These are phyloP conservation scores for Fusarium pilosicola DNA, from an alignment of 2,329 filamentous ascomycete genomes.

Conservation along the genomic window DNA sequence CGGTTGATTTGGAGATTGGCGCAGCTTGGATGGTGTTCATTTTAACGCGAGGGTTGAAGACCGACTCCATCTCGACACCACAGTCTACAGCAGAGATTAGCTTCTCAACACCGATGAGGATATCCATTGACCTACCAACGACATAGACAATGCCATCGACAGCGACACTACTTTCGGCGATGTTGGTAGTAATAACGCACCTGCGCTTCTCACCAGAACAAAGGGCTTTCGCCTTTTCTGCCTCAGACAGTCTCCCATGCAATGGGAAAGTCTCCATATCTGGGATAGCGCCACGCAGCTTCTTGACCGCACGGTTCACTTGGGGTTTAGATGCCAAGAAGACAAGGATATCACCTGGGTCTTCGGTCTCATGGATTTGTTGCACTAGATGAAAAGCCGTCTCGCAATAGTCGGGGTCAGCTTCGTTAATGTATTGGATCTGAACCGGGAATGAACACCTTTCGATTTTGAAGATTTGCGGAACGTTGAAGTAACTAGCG, in stretches of 20 bases:
- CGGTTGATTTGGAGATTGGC: neutral
- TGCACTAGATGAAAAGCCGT: accelerated
- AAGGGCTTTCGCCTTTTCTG: neutral
- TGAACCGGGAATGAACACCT: neutral
- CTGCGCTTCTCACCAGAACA: neutral
- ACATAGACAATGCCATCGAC: neutral
- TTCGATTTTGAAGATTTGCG: neutral
- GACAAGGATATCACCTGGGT: neutral
- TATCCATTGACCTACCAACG: neutral
- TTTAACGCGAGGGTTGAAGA: neutral
- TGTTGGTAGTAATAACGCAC: neutral
- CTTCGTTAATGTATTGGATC: neutral
- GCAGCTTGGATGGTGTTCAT: neutral
- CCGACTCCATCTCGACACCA: neutral
- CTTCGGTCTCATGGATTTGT: accelerated
- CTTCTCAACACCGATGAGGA: neutral
- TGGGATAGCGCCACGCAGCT: neutral
- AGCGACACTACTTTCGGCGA: neutral
- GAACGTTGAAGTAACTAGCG: neutral
- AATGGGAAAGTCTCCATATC: neutral
- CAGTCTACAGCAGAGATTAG: neutral
- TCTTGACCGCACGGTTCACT: neutral
- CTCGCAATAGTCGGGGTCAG: accelerated
- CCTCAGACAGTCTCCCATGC: neutral
- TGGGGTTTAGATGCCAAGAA: neutral